These are phyloP conservation scores for Phylloporus scabripes DNA, from an alignment of 768 basidiomycete species.

Conservation along the genomic window DNA sequence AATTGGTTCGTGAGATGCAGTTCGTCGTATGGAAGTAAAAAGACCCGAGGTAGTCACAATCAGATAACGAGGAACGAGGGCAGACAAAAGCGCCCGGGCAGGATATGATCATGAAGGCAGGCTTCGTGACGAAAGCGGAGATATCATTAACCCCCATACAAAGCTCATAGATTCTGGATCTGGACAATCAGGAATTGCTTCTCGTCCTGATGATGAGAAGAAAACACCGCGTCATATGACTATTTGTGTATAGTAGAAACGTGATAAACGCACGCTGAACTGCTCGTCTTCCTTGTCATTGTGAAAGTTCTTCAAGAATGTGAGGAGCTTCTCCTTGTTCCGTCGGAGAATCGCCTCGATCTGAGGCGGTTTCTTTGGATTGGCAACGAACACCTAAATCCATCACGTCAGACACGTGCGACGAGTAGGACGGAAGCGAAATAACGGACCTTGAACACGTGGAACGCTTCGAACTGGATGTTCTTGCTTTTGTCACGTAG, in stretches of 20 bases:
- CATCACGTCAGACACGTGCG: neutral
- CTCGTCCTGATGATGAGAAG: conserved; percentile 55
- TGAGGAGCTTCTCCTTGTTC: conserved; percentile 90
- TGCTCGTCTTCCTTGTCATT: conserved; percentile 99
- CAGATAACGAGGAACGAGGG: conserved; percentile 5
- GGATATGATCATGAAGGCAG: neutral
- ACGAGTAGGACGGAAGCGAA: neutral
- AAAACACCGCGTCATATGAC: neutral
- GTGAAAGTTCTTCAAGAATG: conserved; percentile 90
- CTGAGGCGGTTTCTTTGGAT: conserved; percentile 97
- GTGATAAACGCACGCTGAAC: conserved; percentile 59
- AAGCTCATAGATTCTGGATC: conserved; percentile 65
- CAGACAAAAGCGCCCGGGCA: neutral
- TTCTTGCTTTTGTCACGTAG: conserved; percentile 98
- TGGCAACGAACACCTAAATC: conserved; percentile 89
- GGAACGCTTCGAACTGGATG: conserved; percentile 99
- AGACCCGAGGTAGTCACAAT: conserved; percentile 4
- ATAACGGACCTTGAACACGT: conserved; percentile 91
- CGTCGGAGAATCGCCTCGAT: conserved; percentile 86
- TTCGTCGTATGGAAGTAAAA: neutral
- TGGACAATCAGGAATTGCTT: conserved; percentile 95
- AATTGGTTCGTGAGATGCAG: neutral
- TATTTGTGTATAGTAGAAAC: neutral
- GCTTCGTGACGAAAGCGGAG: neutral
- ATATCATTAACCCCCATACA: neutral